These are phyloP conservation scores for Suhomyces sp. DNA, from an alignment of 805 yeast genomes.

Conservation along the genomic window DNA sequence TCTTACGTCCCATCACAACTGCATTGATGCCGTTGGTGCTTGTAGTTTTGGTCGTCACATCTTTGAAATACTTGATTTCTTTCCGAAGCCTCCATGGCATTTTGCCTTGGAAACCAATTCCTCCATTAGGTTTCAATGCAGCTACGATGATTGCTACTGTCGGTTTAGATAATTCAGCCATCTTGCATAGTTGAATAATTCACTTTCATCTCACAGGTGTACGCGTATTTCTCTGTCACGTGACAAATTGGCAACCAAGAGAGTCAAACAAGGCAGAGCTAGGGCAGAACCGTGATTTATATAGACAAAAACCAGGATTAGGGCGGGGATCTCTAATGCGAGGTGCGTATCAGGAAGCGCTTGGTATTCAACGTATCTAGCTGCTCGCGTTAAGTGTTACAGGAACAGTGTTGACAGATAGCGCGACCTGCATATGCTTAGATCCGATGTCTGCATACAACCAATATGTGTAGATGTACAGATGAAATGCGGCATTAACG, in stretches of 20 bases:
- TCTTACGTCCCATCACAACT: slow-evolving; percentile 93
- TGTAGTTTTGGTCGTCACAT: slow-evolving; percentile 56
- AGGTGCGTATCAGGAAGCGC: background rate
- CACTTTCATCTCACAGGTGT: background rate
- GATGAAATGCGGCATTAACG: background rate
- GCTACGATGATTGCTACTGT: slow-evolving; percentile 68
- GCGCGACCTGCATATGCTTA: background rate
- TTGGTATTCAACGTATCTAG: background rate
- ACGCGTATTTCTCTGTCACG: background rate
- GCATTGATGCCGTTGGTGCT: slow-evolving; percentile 47
- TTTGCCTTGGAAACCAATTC: slow-evolving; percentile 78
- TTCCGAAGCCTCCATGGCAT: slow-evolving; percentile 85
- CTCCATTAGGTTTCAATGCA: slow-evolving; percentile 72
- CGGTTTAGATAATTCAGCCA: slow-evolving; percentile 7
- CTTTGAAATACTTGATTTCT: slow-evolving; percentile 83
- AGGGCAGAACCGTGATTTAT: background rate
- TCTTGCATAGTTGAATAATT: background rate
- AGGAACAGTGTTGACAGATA: background rate
- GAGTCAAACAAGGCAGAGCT: background rate
- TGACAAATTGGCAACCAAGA: background rate
- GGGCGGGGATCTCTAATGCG: background rate
- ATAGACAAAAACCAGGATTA: background rate
- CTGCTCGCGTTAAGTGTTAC: background rate
- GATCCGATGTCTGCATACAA: background rate
- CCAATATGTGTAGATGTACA: background rate